Percentiles rank a stretch among this genome's conserved stretches.
These are phyloP conservation scores for Wickerhamiella shivajii DNA, from an alignment of 805 yeast species.

Conservation along the genomic window DNA sequence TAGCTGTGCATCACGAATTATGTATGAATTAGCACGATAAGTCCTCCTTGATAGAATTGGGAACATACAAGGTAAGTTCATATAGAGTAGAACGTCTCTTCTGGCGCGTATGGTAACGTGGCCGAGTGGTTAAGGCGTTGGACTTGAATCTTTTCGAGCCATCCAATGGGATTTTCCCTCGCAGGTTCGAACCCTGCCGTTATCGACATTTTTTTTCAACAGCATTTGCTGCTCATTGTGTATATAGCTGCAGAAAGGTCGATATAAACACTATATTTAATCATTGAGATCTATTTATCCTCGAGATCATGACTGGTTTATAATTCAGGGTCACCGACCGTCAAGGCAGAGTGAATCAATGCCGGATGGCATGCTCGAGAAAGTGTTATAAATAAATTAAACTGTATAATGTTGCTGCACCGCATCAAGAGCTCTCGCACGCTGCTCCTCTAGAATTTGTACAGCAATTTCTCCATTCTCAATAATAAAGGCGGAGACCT, in stretches of 20 bases:
- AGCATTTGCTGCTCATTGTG: not conserved
- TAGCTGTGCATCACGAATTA: no score
- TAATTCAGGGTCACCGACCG: not conserved
- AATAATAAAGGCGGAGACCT: no score
- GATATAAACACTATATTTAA: not conserved
- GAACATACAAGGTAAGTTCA: no score
- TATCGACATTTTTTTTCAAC: slow-evolving; percentile 23
- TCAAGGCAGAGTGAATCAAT: not conserved
- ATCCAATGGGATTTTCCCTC: slow-evolving; percentile 30
- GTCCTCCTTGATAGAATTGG: no score
- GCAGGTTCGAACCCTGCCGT: slow-evolving; percentile 32
- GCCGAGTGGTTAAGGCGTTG: slow-evolving; percentile 33
- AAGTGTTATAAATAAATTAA: no score
- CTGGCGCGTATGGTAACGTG: slow-evolving; percentile 28
- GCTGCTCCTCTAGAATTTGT: no score
- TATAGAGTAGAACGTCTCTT: no score
- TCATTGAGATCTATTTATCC: not conserved
- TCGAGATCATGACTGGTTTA: not conserved
- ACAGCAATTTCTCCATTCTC: no score
- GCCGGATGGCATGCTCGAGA: not conserved
- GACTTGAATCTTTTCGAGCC: slow-evolving; percentile 26
- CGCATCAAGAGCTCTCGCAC: no score
- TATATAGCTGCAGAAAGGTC: not conserved
- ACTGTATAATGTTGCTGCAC: no score
- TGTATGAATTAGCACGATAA: no score